Evolutionary conservation across 176 grass and related monocot genomes (phyloP).

Genomic region (Musa acuminata): DNA sequence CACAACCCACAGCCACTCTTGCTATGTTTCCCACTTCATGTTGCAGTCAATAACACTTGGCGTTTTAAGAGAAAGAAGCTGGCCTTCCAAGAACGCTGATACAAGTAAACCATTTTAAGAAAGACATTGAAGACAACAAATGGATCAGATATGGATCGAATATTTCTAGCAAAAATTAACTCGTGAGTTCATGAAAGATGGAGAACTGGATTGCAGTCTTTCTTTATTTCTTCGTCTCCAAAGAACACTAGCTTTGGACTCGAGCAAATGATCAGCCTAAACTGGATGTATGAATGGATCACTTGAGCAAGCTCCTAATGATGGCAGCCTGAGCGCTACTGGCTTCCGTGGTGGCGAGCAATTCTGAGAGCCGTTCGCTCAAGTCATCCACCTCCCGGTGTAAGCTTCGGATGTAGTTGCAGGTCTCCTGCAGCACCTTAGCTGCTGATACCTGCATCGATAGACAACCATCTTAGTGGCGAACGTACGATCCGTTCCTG

Average conservation of each 20-base stretch:
- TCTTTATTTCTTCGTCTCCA: no score
- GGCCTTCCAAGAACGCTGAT: neutral
- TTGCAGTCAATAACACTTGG: no score
- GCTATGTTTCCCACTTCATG: neutral
- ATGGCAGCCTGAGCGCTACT: slow-evolving; percentile 4
- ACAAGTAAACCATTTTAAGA: neutral
- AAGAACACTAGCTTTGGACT: no score
- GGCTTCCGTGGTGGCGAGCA: neutral
- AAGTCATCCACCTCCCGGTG: slow-evolving; percentile 4
- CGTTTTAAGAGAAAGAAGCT: neutral
- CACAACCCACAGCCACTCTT: neutral
- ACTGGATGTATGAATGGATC: neutral
- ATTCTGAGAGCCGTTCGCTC: slow-evolving; percentile 5
- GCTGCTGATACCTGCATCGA: neutral
- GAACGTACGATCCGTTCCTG: no score
- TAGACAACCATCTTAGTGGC: no score
- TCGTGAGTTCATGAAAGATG: no score
- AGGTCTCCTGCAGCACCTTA: slow-evolving; percentile 8
- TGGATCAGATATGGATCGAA: no score
- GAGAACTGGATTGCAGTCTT: no score
- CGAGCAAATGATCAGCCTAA: no score
- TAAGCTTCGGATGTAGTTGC: slow-evolving; percentile 12
- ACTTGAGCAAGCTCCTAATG: slow-evolving; percentile 7
- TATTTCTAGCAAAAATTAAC: no score
- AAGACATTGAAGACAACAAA: no score